Evolutionary conservation across 305 asterid species (phyloP).

Genomic region (Vinca major): DNA sequence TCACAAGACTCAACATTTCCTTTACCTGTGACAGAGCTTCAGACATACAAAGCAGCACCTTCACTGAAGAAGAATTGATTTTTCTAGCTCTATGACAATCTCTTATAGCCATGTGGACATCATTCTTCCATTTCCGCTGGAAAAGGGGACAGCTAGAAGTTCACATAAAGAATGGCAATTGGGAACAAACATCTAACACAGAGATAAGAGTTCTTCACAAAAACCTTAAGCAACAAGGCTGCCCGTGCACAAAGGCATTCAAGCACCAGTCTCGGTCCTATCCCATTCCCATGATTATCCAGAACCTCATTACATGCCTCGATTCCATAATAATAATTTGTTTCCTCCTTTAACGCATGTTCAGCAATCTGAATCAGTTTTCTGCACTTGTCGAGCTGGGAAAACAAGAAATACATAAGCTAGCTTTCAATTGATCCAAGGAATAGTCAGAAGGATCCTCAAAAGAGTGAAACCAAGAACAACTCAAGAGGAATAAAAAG

Average conservation of each 20-base stretch:
- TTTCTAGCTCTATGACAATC: constrained; percentile 74
- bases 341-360: constrained; percentile 55
- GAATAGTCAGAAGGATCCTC: constrained; percentile 8
- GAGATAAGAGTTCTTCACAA: constrained; percentile 14
- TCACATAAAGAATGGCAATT: constrained; percentile 3
- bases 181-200: constrained; percentile 8
- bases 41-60: constrained; percentile 70
- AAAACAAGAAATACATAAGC: constrained; percentile 14
- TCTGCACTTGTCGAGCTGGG: constrained; percentile 73
- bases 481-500: constrained; percentile 13
- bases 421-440: constrained; percentile 15
- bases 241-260: constrained; percentile 91
- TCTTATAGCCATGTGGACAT: constrained; percentile 77
- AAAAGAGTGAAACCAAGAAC: constrained; percentile 1
- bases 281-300: constrained; percentile 60
- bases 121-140: constrained; percentile 91
- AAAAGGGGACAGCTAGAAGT: constrained; percentile 5
- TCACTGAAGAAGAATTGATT: constrained; percentile 55
- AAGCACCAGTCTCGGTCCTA: constrained; percentile 50
- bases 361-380: constrained; percentile 67
- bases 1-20: constrained; percentile 11
- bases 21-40: constrained; percentile 76
- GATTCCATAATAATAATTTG: constrained; percentile 60
- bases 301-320: constrained; percentile 92
- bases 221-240: constrained; percentile 88